Evolutionary conservation across 805 yeast species (phyloP).

Genomic region (Suhomyces sp.): DNA sequence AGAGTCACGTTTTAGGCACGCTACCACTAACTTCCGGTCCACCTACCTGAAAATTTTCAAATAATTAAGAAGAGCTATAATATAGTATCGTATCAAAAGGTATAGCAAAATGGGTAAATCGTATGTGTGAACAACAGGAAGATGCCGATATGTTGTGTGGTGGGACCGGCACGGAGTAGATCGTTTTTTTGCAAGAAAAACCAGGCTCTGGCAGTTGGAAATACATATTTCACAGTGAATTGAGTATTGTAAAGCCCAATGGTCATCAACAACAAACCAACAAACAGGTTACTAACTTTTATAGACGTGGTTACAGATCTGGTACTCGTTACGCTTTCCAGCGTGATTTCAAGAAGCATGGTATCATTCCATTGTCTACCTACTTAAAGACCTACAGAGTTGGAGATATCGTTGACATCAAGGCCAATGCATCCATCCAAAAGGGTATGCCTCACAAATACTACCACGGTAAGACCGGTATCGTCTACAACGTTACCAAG

Average conservation of each 20-base stretch:
- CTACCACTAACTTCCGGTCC: too few relatives aligned
- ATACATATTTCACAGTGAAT: too few relatives aligned
- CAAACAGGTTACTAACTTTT: slow-evolving; percentile 8
- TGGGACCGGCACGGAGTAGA: too few relatives aligned
- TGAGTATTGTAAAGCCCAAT: too few relatives aligned
- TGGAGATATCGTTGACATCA: slow-evolving; percentile 99
- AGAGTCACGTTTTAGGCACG: too few relatives aligned
- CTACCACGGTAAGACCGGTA: slow-evolving; percentile 99
- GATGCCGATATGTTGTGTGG: too few relatives aligned
- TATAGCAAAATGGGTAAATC: slow-evolving; percentile 37
- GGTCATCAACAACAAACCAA: not conserved
- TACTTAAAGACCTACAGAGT: slow-evolving; percentile 98
- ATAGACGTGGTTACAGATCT: slow-evolving; percentile 96
- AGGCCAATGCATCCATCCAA: slow-evolving; percentile 98
- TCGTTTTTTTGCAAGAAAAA: too few relatives aligned
- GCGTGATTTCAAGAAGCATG: slow-evolving; percentile 99
- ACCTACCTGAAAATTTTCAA: slow-evolving; percentile 9
- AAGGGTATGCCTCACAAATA: slow-evolving; percentile 99
- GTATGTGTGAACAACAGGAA: slow-evolving; percentile 21
- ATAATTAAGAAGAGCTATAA: too few relatives aligned
- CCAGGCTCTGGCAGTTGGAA: too few relatives aligned
- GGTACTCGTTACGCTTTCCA: slow-evolving; percentile 99
- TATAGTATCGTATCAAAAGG: too few relatives aligned
- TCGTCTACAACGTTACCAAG: slow-evolving; percentile 98
- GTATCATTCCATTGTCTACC: slow-evolving; percentile 89